Evolutionary conservation across 345 rosid genomes (phyloP), one percentile per base, ranked within the genome.

Genomic region (Gossypium mustelinum): DNA sequence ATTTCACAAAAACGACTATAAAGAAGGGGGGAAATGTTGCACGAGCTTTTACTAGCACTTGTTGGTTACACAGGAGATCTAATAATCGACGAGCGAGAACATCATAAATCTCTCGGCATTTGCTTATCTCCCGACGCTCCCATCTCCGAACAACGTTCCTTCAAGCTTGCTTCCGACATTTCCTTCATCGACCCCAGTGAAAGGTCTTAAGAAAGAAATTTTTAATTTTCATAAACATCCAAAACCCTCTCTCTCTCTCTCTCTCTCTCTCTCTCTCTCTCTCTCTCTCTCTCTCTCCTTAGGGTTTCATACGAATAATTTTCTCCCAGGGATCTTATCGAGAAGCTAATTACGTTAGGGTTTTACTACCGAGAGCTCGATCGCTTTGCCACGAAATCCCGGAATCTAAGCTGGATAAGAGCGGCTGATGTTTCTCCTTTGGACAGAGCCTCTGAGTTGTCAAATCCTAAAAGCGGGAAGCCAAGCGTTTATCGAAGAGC

Each of bases 291-390:
- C 54, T 43, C 9, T 66, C 7, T 18, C 51, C 12, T 20, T 63
- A 64, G 13, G 20, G 64, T 62, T 27, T 47, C 16, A 4, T 25
- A 34, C 25, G 6, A 43, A 25, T 47, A 18, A 16, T 68, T 6
- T 17, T 39, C 12, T 72, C 74, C 79, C 80, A 92, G 98, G 89
- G 97, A 90, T 75, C 82, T 94, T 50, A 89, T 94, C n/a, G 93
- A 89, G 86, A 84, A 89, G 87, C 88, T 95, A 78, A 82, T 95
- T 71, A 82, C 89, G 54, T 75, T 95, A 70, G 99, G 97, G 70
- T 95, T 95, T 86, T 91, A 91, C 82, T 93, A 95, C 67, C 74
- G 99, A 55, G 96, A 95, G 81, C 92, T 95, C 17, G 99, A 95
- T 75, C 86, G 97, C 9, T 90, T 93, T 64, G 89, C 96, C 4